A percentile compares a stretch with the other conserved stretches of the same genome.
These are phyloP conservation scores for Neonectria hederae DNA, from an alignment of 2,329 filamentous ascomycete genomes.

Conservation along the genomic window DNA sequence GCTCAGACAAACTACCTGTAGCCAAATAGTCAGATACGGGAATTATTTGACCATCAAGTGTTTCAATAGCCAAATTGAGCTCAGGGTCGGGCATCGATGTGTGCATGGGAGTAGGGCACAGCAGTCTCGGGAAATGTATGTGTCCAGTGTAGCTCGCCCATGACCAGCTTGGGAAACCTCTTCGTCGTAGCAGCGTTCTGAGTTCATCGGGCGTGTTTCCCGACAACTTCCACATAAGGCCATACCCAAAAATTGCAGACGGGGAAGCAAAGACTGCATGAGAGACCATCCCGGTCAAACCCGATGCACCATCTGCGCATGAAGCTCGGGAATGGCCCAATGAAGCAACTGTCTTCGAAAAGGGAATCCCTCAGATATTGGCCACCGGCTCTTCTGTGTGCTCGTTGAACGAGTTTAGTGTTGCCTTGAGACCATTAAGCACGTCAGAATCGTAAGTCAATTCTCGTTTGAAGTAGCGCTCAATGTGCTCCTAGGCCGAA, in stretches of 20 bases:
- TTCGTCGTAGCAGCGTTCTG: background rate
- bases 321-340: background rate
- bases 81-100: background rate
- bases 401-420: background rate
- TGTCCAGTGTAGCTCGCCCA: background rate
- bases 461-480: background rate
- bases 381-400: background rate
- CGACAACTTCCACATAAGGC: background rate
- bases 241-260: background rate
- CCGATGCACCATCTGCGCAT: no score
- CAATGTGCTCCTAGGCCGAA: slow-evolving; percentile 8
- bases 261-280: slow-evolving; percentile 2
- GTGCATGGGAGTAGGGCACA: background rate
- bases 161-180: slow-evolving; percentile 1
- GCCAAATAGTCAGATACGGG: background rate
- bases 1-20: background rate
- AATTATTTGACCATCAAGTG: background rate
- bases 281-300: background rate
- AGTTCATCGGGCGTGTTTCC: background rate
- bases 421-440: background rate
- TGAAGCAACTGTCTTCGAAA: background rate
- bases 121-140: background rate
- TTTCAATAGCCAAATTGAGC: background rate
- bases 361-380: slow-evolving; percentile 4
- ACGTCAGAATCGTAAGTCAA: slow-evolving; percentile 5